These are phyloP conservation scores for Podospora fimiseda DNA, from an alignment of 495 filamentous ascomycete species.

Conservation along the genomic window DNA sequence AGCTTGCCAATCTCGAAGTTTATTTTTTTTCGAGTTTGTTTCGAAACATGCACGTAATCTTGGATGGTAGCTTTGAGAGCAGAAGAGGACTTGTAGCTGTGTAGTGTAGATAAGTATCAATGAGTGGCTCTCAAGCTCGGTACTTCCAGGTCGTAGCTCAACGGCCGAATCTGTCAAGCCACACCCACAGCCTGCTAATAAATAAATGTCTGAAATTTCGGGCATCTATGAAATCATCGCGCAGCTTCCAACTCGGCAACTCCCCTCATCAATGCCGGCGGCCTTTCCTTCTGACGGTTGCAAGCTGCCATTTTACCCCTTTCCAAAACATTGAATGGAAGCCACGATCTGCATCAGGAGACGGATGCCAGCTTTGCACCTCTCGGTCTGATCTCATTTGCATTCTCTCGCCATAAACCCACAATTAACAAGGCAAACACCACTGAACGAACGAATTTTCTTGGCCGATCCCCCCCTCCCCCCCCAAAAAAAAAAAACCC, in stretches of 20 bases:
- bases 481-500: too few species aligned
- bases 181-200: too few species aligned
- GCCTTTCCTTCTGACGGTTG: neutral
- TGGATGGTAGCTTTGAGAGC: too few species aligned
- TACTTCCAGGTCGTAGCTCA: too few species aligned
- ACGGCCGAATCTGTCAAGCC: too few species aligned
- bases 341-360: too few species aligned
- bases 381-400: conserved; percentile 13
- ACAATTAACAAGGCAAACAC: neutral
- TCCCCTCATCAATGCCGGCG: neutral
- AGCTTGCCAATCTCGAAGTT: neutral
- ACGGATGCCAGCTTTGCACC: too few species aligned
- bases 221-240: conserved; percentile 21
- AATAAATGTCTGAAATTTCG: neutral
- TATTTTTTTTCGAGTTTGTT: neutral
- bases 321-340: too few species aligned
- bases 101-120: too few species aligned
- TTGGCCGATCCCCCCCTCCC: conserved; percentile 9
- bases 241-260: conserved; percentile 6
- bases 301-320: too few species aligned
- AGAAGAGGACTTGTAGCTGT: too few species aligned
- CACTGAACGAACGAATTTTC: neutral
- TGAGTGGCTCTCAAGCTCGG: too few species aligned
- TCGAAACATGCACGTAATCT: neutral
- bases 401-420: conserved; percentile 17